Base-by-base conservation (phyloP, 2,329 filamentous ascomycete genomes). In the Balansia obtecta region DNA sequence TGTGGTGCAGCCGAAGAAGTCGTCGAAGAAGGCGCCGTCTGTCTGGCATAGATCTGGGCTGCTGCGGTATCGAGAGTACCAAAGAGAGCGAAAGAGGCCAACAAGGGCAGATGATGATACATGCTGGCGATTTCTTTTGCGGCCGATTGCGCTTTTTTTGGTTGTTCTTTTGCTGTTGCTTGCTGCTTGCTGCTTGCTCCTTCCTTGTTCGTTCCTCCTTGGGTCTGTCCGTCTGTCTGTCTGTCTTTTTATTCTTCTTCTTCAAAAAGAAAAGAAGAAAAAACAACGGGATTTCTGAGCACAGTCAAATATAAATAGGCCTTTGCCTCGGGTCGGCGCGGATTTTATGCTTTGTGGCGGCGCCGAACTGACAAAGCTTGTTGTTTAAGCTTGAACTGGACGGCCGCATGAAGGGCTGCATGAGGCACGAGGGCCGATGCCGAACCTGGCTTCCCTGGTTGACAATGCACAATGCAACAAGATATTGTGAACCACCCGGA, bases 21-120 rank as follows among this genome's bases (percentile, higher is more conserved):
- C 4, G 59, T 53, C 12, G 63, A 55, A n/a, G 61, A 54, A 18
- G 61, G 61, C 13, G 57, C 50, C n/a, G 66, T 66, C 50, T 65
- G 63, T 52, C 63, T 57, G 20, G 65, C 59, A 15, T 57, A 52
- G n/a, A 63, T 43, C 40, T 57, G 52, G n/a, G 54, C 56, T 22
- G 54, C 50, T 13, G 53, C 53, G 48, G 53, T 53, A 39, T 41
- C 33, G 7, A 44, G 13, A 47, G 53, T 53, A 39, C 46, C 39
- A 10, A 44, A 10, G 41, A 51, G 45, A 27, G 42, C 38, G 27
- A 51, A 27, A 13, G 18, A n/a, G 18, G 45, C 48, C 15, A 50
- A 22, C 13, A 16, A 38, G 9, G n/a, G 41, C 34, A 50, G 30
- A 42, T 45, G 30, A 42, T 45, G 4, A 22, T 22, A n/a, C 51